A percentile compares a stretch with the other conserved stretches of the same genome.
Evolutionary conservation across 1,284 basidiomycete genomes (phyloP).

Genomic region (Microbotryomycetes sp.): DNA sequence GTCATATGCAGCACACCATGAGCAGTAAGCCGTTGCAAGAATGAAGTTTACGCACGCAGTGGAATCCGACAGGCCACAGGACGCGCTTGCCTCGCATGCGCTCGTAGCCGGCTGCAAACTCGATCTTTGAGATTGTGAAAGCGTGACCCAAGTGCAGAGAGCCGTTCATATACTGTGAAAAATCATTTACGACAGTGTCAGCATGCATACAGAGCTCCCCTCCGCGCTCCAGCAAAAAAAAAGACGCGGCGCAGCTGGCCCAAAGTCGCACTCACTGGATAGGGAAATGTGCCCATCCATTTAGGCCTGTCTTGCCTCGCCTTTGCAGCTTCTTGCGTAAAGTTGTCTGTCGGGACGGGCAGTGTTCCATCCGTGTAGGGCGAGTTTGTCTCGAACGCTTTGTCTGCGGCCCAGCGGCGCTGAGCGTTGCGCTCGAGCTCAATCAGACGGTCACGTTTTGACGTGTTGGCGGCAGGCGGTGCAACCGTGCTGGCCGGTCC

Average conservation of each 20-base stretch:
- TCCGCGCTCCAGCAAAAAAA: not conserved
- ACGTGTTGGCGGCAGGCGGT: constrained; percentile 48
- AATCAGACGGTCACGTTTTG: constrained; percentile 81
- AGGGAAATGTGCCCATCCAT: constrained; percentile 95
- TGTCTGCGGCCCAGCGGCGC: constrained; percentile 57
- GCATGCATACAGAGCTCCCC: not conserved
- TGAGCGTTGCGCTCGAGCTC: constrained; percentile 79
- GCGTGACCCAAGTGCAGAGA: constrained; percentile 94
- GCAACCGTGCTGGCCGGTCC: constrained; percentile 6
- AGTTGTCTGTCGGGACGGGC: constrained; percentile 7
- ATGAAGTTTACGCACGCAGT: constrained; percentile 48
- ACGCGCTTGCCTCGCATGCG: constrained; percentile 91
- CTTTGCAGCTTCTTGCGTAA: constrained; percentile 24
- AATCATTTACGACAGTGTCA: constrained; percentile 2
- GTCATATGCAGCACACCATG: not conserved
- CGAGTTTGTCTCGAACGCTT: constrained; percentile 71
- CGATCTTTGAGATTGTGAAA: constrained; percentile 97
- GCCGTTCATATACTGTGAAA: constrained; percentile 82
- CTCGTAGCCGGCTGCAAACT: constrained; percentile 93
- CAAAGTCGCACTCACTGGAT: constrained; percentile 46
- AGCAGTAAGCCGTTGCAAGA: no score
- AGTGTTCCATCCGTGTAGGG: constrained; percentile 51
- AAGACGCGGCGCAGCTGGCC: not conserved
- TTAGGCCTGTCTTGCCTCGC: constrained; percentile 68
- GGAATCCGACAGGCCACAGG: constrained; percentile 91